Conservation (phyloP, 2,329 filamentous ascomycete genomes). For the Camillea tinctor region DNA sequence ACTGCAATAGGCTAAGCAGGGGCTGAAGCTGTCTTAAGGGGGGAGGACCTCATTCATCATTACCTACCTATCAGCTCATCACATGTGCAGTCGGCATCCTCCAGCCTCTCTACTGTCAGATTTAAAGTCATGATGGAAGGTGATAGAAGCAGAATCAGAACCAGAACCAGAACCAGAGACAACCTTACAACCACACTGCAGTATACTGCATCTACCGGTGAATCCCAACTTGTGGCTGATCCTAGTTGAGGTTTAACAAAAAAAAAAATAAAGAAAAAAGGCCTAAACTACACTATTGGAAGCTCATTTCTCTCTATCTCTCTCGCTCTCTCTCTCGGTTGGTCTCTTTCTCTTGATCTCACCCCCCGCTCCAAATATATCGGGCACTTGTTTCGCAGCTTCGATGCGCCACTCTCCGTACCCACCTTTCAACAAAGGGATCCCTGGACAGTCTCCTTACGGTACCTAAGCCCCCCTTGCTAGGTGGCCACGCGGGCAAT, state of each 20-base stretch:
- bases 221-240: background rate
- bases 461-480: background rate
- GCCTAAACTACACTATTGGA: too few relatives aligned
- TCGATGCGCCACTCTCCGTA: slow-evolving; percentile 1
- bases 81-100: background rate
- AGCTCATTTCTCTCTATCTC: too few relatives aligned
- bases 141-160: too few relatives aligned
- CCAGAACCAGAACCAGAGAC: too few relatives aligned
- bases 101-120: background rate
- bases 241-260: background rate
- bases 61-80: background rate
- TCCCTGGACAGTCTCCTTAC: background rate
- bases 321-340: too few relatives aligned
- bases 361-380: background rate
- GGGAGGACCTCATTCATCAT: background rate
- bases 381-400: background rate
- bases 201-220: background rate
- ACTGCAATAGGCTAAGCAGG: background rate
- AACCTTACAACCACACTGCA: background rate
- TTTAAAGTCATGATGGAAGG: background rate
- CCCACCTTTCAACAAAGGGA: background rate
- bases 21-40: background rate
- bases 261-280: too few relatives aligned
- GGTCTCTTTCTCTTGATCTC: background rate
- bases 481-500: background rate